These are phyloP conservation scores for Allium fistulosum DNA, from an alignment of 106 monocot genomes.

Conservation along the genomic window DNA sequence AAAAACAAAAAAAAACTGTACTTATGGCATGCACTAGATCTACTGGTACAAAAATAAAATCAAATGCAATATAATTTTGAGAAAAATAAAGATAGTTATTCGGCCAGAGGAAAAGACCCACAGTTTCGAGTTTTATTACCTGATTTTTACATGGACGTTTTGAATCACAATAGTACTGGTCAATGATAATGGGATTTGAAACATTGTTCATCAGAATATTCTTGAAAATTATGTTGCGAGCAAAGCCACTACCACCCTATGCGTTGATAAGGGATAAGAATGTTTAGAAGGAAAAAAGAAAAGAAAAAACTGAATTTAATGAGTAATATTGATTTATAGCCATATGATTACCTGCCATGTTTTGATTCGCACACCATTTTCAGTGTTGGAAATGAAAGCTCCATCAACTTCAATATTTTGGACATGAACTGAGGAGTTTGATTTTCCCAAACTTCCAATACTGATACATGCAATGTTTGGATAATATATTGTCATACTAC, in stretches of 20 bases:
- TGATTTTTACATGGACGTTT: slow-evolving; percentile 42
- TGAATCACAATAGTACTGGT: slow-evolving; percentile 85
- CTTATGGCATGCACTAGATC: too few species aligned
- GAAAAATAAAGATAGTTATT: not conserved
- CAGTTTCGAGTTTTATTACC: slow-evolving; percentile 16
- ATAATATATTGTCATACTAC: not conserved
- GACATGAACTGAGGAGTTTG: slow-evolving; percentile 25
- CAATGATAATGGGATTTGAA: slow-evolving; percentile 72
- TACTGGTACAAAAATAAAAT: too few species aligned
- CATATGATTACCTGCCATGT: slow-evolving; percentile 62
- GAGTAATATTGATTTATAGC: not conserved
- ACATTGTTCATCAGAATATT: slow-evolving; percentile 61
- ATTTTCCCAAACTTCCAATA: slow-evolving; percentile 79
- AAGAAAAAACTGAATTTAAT: too few species aligned
- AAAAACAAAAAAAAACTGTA: too few species aligned
- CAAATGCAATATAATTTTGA: not conserved
- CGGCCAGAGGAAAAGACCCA: not conserved
- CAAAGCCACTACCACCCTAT: slow-evolving; percentile 59
- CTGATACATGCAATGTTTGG: slow-evolving; percentile 17
- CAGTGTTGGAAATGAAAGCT: slow-evolving; percentile 43
- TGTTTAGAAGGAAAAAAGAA: not conserved
- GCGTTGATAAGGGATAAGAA: not conserved
- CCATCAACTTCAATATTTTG: slow-evolving; percentile 36
- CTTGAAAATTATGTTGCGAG: slow-evolving; percentile 34
- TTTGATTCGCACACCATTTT: slow-evolving; percentile 80